Evolutionary conservation across 495 filamentous ascomycete genomes (phyloP), one percentile per base, ranked within the genome.

Genomic region (Rusavskia elegans): DNA sequence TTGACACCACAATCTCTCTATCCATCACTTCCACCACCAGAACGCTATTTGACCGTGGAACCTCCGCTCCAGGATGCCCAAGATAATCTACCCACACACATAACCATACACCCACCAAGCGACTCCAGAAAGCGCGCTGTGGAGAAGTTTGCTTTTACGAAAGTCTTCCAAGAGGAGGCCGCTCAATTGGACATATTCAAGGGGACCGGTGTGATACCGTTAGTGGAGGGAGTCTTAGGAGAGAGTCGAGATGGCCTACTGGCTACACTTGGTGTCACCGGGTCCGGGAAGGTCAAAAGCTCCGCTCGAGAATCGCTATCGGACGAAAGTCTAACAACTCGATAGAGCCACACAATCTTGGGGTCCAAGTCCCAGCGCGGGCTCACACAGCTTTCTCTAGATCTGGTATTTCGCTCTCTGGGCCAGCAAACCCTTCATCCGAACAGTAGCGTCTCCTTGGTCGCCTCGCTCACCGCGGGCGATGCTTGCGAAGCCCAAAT

Each of bases 61-160:
- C 65, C 69, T 3, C 69, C 77, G 4, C 67, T 68, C 35, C 17
- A 68, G 14, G 66, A 77, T 30, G 61, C 64, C 46, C 57, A 64
- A 9, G 59, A 65, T 37, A 53, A 65, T 13, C 63, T 69, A 16
- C 79, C 87, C 2, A 89, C 83, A 8, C 86, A 95, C 61, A 89
- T 96, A 59, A 95, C 84, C 0, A 71, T 95, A 10, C 87, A 87
- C 57, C 88, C 89, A 1, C 89, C 89, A 0, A 82, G 76, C 44
- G 85, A 88, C 45, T 74, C 66, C 57, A 72, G 92, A 49, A 83
- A 89, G 54, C 82, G 88, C 17, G 88, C 87, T 5, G 76, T 95
- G 32, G 92, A 98, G 69, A 87, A 81, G 60, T 98, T 97, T 57
- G 86, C 83, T 0, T 98, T 98, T 63, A 98, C 93, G 5, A 81